A percentile compares a stretch with the other conserved stretches of the same genome.
These are phyloP conservation scores for Sporothrix brasiliensis DNA, from an alignment of 2,329 filamentous ascomycete genomes.

Conservation along the genomic window DNA sequence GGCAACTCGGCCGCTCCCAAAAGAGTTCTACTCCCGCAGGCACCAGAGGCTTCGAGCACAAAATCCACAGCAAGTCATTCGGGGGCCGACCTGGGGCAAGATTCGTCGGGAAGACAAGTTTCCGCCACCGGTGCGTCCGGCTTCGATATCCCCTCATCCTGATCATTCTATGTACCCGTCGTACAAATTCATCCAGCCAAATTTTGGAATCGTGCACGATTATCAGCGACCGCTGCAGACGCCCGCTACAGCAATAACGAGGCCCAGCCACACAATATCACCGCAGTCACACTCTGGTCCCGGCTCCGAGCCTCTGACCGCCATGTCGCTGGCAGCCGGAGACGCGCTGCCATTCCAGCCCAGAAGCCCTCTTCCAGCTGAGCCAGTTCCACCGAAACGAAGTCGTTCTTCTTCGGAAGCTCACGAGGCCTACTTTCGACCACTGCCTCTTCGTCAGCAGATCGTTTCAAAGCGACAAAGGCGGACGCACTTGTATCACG, in stretches of 20 bases:
- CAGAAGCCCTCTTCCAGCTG: not conserved
- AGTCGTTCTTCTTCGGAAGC: not conserved
- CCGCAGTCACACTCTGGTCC: not conserved
- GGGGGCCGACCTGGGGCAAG: constrained; percentile 2
- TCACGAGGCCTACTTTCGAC: not conserved
- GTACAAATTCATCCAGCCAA: constrained; percentile 24
- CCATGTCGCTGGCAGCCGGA: not conserved
- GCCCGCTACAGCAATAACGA: not conserved
- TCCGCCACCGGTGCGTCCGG: constrained; percentile 21
- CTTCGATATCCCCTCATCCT: constrained; percentile 28
- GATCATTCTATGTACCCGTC: constrained; percentile 31
- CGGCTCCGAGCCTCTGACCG: not conserved
- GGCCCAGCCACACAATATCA: not conserved
- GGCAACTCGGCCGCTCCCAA: not conserved
- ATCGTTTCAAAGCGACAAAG: constrained; percentile 11
- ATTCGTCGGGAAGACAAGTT: constrained; percentile 1
- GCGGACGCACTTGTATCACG: not conserved
- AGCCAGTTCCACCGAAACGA: not conserved
- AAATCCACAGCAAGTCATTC: constrained; percentile 6
- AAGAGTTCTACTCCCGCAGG: not conserved
- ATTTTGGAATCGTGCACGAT: constrained; percentile 13
- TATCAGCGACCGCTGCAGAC: not conserved
- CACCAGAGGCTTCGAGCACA: constrained; percentile 10
- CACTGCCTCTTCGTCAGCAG: constrained; percentile 4
- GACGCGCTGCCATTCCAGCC: not conserved